Percentiles rank a stretch among this genome's conserved stretches.
phyloP scores from a whole-genome alignment of 2,329 filamentous ascomycete species.

The Colletotrichum karsti region DNA sequence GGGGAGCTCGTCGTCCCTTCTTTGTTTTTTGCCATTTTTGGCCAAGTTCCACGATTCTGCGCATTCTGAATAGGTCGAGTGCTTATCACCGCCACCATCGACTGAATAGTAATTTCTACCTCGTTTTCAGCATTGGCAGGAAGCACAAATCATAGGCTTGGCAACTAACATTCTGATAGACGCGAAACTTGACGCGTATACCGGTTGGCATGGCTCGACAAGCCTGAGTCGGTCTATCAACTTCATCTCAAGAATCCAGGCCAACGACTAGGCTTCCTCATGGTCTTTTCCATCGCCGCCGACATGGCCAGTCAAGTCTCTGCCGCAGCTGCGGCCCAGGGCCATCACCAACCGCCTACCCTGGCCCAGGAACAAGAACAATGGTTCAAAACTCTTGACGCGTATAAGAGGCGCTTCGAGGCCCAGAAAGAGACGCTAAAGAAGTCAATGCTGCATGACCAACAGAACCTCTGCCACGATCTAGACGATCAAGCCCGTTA shows the following conservation, averaged over 20 bases:
- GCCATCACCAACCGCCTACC: background rate
- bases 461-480: conserved; percentile 9
- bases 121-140: background rate
- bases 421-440: conserved; percentile 7
- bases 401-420: conserved; percentile 9
- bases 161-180: background rate
- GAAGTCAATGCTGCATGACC: background rate
- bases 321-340: background rate
- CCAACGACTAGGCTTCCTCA: background rate
- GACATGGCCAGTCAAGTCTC: conserved; percentile 4
- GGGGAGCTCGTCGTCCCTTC: too few relatives aligned
- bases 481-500: conserved; percentile 9
- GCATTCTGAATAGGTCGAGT: background rate
- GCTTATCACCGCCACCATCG: background rate
- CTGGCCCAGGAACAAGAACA: conserved; percentile 17
- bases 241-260: background rate
- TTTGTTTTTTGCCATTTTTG: too few relatives aligned
- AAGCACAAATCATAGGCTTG: background rate
- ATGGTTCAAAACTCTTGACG: conserved; percentile 9
- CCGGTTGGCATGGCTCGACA: conserved; percentile 2
- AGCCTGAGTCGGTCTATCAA: background rate
- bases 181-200: background rate
- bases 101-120: background rate
- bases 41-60: too few relatives aligned
- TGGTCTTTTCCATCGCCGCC: background rate